Evolutionary conservation across 73 alveolate species (phyloP), one percentile per base, ranked within the genome.

Genomic region (Paramecium primaurelia): DNA sequence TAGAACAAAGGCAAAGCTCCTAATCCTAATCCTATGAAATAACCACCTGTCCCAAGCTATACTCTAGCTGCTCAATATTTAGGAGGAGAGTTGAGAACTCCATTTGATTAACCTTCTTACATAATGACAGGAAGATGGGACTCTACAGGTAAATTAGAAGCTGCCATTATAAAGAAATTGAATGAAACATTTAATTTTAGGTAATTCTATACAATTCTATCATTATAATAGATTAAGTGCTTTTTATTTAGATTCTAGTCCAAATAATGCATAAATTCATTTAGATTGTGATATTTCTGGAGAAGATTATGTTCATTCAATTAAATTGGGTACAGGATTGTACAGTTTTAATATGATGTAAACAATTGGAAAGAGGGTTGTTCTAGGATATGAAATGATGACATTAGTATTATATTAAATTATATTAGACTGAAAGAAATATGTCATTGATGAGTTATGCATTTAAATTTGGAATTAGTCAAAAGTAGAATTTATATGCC

Each of bases 91-190:
- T 16, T 64, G 8, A 44, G 28, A 22, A 20, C 69, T 12, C 86
- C 92, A 30, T 40, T 40, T 73, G 73, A 77, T 64, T 38, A 64
- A 45, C 94, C 94, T 16, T 42, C 37, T 9, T 71, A 44, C n/a
- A 58, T 89, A 1, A 58, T 89, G 92, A 71, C 94, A 25, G 94
- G 92, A 3, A 89, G 94, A 89, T 89, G 86, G 88, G 94, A 89
- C 64, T 89, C 94, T 11, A 89, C 71, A 16, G 94, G 94, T 28
- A 89, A 71, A 18, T 89, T 89, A 14, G 94, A 89, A 38, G 94
- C 94, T 45, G 86, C 86, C 20, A 71, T 71, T 28, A 71, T 89
- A 14, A 89, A 73, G 44, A 71, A 71, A 64, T 36, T 89, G 25
- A 89, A 89, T 71, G 88, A 89, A 10, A 80, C 49, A 51, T 80